phyloP scores from a whole-genome alignment of 768 basidiomycete species.

The Leucogyrophana mollusca region DNA sequence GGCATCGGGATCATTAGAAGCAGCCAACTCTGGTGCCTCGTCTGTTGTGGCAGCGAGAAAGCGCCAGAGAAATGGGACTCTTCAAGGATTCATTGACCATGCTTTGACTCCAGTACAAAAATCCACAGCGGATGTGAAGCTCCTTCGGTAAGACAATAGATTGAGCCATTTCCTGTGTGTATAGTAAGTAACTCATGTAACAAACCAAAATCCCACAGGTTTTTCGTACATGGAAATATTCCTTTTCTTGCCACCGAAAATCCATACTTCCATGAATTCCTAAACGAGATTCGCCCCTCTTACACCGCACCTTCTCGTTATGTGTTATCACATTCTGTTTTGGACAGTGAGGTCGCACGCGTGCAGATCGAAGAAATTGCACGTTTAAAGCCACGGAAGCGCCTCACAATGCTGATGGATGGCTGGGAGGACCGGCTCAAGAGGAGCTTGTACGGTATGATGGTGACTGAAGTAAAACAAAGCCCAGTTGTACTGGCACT shows the following conservation, averaged over 20 bases:
- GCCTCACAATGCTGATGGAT: constrained; percentile 27
- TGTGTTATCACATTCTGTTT: constrained; percentile 21
- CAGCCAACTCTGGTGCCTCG: background rate
- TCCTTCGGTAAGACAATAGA: background rate
- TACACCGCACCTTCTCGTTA: constrained; percentile 21
- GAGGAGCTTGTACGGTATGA: constrained; percentile 26
- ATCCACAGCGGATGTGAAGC: background rate
- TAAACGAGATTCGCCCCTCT: constrained; percentile 20
- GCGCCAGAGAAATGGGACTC: background rate
- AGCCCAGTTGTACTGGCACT: constrained; percentile 23
- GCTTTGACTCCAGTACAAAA: background rate
- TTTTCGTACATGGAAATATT: constrained; percentile 23
- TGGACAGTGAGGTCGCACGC: constrained; percentile 19
- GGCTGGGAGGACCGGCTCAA: constrained; percentile 29
- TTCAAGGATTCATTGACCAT: constrained; percentile 3
- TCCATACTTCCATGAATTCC: constrained; percentile 17
- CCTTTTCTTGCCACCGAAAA: constrained; percentile 18
- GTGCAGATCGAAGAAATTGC: constrained; percentile 20
- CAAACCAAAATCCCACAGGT: constrained; percentile 5
- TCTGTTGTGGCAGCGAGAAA: background rate
- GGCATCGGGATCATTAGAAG: background rate
- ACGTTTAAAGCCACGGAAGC: constrained; percentile 7
- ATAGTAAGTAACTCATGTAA: background rate
- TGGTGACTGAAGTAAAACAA: constrained; percentile 20
- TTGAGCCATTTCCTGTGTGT: background rate